Evolutionary conservation across 257 asterid genomes (phyloP), one percentile per base, ranked within the genome.

Genomic region (Hygrophila difformis): DNA sequence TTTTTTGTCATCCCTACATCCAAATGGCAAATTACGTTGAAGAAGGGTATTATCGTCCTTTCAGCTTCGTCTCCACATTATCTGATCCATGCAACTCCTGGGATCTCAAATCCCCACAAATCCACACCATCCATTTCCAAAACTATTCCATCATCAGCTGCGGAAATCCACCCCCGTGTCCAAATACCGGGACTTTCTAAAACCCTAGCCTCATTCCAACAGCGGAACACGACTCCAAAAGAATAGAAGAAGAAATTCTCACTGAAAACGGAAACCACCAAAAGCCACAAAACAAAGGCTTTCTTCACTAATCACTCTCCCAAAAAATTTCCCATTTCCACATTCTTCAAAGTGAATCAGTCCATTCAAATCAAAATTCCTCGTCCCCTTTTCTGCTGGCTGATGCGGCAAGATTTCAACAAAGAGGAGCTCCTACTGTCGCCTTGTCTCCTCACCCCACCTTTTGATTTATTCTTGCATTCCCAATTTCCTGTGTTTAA

Each of bases 371-470:
- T n/a, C 19, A 47, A 37, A 65, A 49, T 48, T 36, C 48, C 47
- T 36, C 43, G 19, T 54, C 40, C 54, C 56, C 59, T 49, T 53
- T 54, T 59, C 67, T 49, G 60, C 67, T 50, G 46, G 6, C 46
- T 33, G 37, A 2, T 55, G 50, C 51, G 5, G 54, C 56, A 43
- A 61, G 52, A 50, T 53, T 61, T 57, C 63, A 57, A 43, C 60
- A 7, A 24, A 29, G 18, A 31, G 21, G 36, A 40, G 28, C 53
- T 23, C 26, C 44, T 20, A 6, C 33, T 8, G 39, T 37, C 28
- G 13, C 18, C 7, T 31, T 23, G 10, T 16, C 48, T 17, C 52
- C 8, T 37, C 8, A 0, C 12, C 37, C 37, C 12, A 5, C 10
- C 12, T 33, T 33, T 17, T 12, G 46, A 5, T 33, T 33, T 33